phyloP scores from a whole-genome alignment of 139 green algal genomes.

The Coelastrella sp. region DNA sequence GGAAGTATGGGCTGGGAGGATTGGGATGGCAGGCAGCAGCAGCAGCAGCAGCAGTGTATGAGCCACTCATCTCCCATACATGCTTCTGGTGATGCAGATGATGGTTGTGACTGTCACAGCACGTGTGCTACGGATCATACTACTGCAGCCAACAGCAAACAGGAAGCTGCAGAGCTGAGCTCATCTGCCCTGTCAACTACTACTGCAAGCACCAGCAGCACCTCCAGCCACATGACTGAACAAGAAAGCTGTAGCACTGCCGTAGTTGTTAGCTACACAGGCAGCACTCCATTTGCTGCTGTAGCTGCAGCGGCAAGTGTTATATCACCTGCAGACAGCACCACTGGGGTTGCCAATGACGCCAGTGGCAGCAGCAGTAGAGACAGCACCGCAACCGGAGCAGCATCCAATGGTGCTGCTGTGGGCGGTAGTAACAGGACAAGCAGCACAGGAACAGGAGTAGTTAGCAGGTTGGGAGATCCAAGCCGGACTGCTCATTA shows the following conservation, averaged over 20 bases:
- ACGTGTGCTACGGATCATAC: too few species aligned
- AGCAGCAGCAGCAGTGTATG: neutral
- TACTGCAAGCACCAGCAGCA: constrained; percentile 20
- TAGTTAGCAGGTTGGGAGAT: constrained; percentile 28
- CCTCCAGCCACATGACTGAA: neutral
- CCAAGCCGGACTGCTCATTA: constrained; percentile 6
- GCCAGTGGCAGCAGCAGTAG: neutral
- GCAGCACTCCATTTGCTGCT: neutral
- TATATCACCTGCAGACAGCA: neutral
- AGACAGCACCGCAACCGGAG: too few species aligned
- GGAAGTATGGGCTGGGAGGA: constrained; percentile 39
- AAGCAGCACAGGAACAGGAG: neutral
- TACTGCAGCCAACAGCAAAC: too few species aligned
- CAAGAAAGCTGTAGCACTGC: neutral
- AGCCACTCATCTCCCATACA: neutral
- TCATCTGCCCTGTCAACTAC: too few species aligned
- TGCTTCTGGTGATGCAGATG: neutral
- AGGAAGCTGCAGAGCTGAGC: too few species aligned
- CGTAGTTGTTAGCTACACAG: neutral
- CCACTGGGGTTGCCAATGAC: neutral
- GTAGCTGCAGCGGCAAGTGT: constrained; percentile 15
- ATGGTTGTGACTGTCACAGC: neutral
- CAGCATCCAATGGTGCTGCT: neutral
- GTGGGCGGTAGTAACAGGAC: neutral
- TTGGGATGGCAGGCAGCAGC: constrained; percentile 8